Evolutionary conservation across 73 alveolate species (phyloP), one percentile per base, ranked within the genome.

Genomic region (Halteria grandinella): DNA sequence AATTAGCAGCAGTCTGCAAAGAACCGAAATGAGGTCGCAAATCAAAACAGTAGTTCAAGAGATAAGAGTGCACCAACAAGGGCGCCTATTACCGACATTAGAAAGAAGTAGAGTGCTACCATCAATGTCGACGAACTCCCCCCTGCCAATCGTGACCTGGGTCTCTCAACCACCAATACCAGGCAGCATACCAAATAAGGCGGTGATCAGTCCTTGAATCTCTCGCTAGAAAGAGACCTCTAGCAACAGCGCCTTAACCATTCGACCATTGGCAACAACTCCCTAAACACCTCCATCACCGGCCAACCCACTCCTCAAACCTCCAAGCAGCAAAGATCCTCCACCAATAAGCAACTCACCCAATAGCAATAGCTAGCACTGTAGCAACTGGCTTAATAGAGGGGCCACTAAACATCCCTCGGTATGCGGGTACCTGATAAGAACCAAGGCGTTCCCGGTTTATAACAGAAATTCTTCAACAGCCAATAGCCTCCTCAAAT

Each of bases 61-160:
- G 83, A 70, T 14, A 50, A 31, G 29, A 47, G 55, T 1, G 25
- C 55, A 39, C 59, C 83, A 18, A 50, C 48, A 11, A 53, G 59
- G 32, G 83, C 58, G n/a, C 83, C 69, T n/a, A 70, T 48, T 18
- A 70, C 69, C 10, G 83, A 45, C 25, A 70, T 48, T 11, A 70
- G 71, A 27, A 15, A 70, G 34, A 70, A 70, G 47, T 32, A 70
- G 83, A 33, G 59, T 14, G 10, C 23, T 5, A 70, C 83, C 12
- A 70, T 70, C 18, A 70, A 70, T 51, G 83, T 70, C 15, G 83
- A 70, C 50, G 83, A 70, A 10, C 37, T 70, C 83, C 0, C 11
- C 47, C 5, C 47, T 11, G 11, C 47, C 10, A 64, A 39, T 15
- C 17, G 32, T 1, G 43, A 25, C 3, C 66, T 2, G 79, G 62